Conservation (phyloP, 495 filamentous ascomycete genomes). For the Podospora comata region DNA sequence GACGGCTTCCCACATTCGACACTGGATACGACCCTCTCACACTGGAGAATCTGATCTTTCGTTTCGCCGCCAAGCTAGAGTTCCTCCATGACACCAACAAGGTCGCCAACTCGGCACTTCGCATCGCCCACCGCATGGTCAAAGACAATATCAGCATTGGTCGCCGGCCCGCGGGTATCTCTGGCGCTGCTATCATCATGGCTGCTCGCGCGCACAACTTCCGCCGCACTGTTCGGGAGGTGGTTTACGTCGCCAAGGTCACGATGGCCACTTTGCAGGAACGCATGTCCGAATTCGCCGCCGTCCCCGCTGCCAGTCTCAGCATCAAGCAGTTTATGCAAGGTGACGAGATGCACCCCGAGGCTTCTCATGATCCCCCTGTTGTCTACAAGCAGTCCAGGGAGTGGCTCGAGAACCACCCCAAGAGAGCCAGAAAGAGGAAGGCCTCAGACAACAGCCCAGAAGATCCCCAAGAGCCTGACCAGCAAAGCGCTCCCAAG, state of each 20-base stretch:
- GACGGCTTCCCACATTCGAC: constrained; percentile 56
- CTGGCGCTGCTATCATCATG: constrained; percentile 89
- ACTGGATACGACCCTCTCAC: constrained; percentile 57
- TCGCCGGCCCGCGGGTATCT: constrained; percentile 88
- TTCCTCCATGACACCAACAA: constrained; percentile 73
- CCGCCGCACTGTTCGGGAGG: constrained; percentile 81
- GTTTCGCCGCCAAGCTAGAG: constrained; percentile 85
- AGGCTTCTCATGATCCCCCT: constrained; percentile 68
- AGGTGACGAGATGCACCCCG: constrained; percentile 45
- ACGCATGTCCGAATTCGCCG: constrained; percentile 84
- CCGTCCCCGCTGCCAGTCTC: constrained; percentile 71
- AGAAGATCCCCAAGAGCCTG: constrained; percentile 32
- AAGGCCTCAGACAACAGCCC: constrained; percentile 17
- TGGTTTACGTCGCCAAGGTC: constrained; percentile 94
- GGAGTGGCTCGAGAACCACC: constrained; percentile 49
- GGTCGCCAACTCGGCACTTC: constrained; percentile 80
- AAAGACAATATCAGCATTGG: constrained; percentile 94
- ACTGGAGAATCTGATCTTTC: constrained; percentile 81
- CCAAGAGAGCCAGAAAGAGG: constrained; percentile 44
- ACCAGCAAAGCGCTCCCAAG: constrained; percentile 21
- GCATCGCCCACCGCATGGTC: constrained; percentile 86
- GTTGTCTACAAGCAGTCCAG: constrained; percentile 65
- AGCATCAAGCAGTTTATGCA: constrained; percentile 85
- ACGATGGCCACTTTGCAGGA: constrained; percentile 86
- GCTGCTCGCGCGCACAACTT: constrained; percentile 98